These are phyloP conservation scores for Botrytis fragariae DNA, from an alignment of 2,329 filamentous ascomycete species.

Conservation along the genomic window DNA sequence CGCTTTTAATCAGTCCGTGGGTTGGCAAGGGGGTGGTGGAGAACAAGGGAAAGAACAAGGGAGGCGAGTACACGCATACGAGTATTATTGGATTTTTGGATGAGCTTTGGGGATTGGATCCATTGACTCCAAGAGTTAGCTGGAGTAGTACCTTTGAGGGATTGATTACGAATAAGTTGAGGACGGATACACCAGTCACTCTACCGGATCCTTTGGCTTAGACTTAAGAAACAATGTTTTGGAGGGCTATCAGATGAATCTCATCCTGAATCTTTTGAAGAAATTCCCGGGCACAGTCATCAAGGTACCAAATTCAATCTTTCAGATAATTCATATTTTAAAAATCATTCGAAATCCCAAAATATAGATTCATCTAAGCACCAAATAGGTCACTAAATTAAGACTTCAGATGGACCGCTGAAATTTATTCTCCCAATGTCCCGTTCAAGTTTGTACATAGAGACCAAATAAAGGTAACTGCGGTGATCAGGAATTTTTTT, in stretches of 20 bases:
- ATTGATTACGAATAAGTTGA: slow-evolving; percentile 30
- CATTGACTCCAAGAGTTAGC: slow-evolving; percentile 29
- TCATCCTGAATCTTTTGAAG: neutral
- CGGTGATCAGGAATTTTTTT: neutral
- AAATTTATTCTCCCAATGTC: neutral
- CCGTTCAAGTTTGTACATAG: neutral
- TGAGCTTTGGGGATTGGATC: slow-evolving; percentile 42
- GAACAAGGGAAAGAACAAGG: slow-evolving; percentile 40
- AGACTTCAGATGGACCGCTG: neutral
- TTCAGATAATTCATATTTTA: neutral
- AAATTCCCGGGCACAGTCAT: too few relatives aligned
- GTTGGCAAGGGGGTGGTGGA: slow-evolving; percentile 44
- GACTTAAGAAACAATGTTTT: slow-evolving; percentile 3
- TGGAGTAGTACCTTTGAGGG: slow-evolving; percentile 33
- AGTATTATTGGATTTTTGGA: slow-evolving; percentile 45
- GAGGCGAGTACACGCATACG: slow-evolving; percentile 46
- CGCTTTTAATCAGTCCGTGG: slow-evolving; percentile 46
- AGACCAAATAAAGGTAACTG: too few relatives aligned
- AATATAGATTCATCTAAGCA: neutral
- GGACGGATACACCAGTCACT: slow-evolving; percentile 29
- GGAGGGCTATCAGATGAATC: neutral
- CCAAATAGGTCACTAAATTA: neutral
- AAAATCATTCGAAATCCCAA: neutral
- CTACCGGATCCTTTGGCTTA: slow-evolving; percentile 30
- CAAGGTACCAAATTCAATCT: too few relatives aligned